Base-by-base conservation (phyloP, 495 filamentous ascomycete genomes). In the Chaetomium tenue region DNA sequence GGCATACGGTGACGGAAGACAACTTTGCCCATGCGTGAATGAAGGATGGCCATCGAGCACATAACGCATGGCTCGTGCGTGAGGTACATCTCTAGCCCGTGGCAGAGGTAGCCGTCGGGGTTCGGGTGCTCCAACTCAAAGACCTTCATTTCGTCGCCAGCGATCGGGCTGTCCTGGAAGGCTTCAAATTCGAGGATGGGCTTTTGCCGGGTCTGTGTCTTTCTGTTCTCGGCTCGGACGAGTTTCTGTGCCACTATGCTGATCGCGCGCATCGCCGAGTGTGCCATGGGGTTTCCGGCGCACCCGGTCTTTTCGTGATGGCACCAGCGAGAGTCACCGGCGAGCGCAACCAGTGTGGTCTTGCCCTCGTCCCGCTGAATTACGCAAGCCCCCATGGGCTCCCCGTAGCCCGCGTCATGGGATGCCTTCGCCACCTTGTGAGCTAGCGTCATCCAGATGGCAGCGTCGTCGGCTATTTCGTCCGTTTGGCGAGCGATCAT, bases 21-120 rank as follows among this genome's bases (percentile, higher is more conserved):
- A 2, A 93, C 86, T 20, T 86, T 83, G 5, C 88, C 84, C 80
- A 98, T 94, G 30, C 94, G 85, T 0, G 92, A 97, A 65, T 98
- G 92, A 22, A 98, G 79, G 42, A 97, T 84, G 2, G 91, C 95
- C 93, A 98, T 98, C 11, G 88, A 90, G 76, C 94, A 98, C 86
- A 95, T 96, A 37, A 94, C 81, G 68, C 94, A 98, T 4, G 94
- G 94, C 75, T 98, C 94, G 72, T 97, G 93, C 2, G 92, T 93
- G 39, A 93, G 75, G 74, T 96, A 97, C 37, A 98, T 82, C 68
- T 97, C 92, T 2, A 98, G 84, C 56, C 90, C 89, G 59, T 92
- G 88, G 75, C 93, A 98, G 39, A 98, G 86, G 75, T 98, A 98
- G n/a, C 93, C 93, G 65, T 89, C 87, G 39, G 75, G 77, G 40